phyloP scores from a whole-genome alignment of 2,329 filamentous ascomycete genomes.

The Cucurbitaria berberidis region DNA sequence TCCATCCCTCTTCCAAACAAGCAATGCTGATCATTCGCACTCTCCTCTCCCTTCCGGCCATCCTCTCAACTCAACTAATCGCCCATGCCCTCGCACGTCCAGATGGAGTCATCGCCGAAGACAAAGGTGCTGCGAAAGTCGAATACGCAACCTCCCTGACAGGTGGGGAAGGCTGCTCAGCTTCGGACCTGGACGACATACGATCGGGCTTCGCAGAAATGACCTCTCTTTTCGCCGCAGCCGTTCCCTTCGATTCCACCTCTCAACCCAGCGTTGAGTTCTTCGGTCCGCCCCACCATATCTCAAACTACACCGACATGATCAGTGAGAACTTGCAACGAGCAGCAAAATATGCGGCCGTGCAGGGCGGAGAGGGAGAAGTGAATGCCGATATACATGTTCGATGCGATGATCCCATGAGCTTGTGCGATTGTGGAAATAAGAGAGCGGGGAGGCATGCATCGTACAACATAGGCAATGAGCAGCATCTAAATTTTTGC shows the following conservation, averaged over 20 bases:
- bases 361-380: constrained; percentile 27
- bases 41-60: constrained; percentile 29
- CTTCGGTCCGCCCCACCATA: constrained; percentile 30
- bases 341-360: constrained; percentile 37
- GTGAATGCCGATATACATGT: constrained; percentile 41
- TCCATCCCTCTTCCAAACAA: not conserved
- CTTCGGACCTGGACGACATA: constrained; percentile 34
- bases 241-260: constrained; percentile 28
- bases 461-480: constrained; percentile 45
- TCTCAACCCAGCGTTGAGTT: constrained; percentile 36
- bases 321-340: constrained; percentile 36
- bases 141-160: constrained; percentile 34
- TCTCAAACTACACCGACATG: constrained; percentile 38
- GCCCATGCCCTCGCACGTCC: constrained; percentile 31
- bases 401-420: constrained; percentile 43
- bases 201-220: constrained; percentile 43
- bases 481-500: constrained; percentile 46
- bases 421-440: constrained; percentile 33
- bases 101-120: constrained; percentile 32
- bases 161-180: constrained; percentile 39
- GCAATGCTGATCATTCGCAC: constrained; percentile 31
- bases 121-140: constrained; percentile 18
- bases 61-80: constrained; percentile 28
- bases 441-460: constrained; percentile 38
- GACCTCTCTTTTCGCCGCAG: constrained; percentile 36